phyloP scores from a whole-genome alignment of 257 asterid species.

The Petunia secreta region DNA sequence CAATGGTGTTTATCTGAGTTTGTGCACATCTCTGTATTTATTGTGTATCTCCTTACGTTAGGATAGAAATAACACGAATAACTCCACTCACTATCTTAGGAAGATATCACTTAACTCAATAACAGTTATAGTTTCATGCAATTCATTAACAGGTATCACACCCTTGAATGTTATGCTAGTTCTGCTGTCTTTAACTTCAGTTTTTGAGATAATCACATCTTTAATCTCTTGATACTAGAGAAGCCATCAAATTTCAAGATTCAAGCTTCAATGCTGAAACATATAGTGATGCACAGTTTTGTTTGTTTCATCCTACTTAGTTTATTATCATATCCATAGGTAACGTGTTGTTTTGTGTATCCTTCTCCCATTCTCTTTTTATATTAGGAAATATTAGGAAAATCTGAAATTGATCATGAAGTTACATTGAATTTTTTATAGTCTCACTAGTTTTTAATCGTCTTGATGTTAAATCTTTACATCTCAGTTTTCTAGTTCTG shows the following conservation, averaged over 20 bases:
- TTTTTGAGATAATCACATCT: neutral
- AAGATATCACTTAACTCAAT: no score
- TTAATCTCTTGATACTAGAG: conserved; percentile 16
- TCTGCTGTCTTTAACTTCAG: neutral
- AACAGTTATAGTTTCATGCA: no score
- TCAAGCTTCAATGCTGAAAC: conserved; percentile 7
- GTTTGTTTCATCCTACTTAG: neutral
- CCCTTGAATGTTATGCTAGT: no score
- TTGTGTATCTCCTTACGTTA: no score
- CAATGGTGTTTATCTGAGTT: no score
- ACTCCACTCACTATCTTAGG: no score
- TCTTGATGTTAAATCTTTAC: neutral
- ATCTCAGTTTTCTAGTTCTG: no score
- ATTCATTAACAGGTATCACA: no score
- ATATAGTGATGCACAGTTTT: neutral
- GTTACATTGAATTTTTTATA: neutral
- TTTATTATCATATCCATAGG: neutral
- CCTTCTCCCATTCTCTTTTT: neutral
- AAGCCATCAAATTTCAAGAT: neutral
- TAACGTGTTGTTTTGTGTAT: neutral
- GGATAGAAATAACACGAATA: no score
- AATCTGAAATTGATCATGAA: neutral
- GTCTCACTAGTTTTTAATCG: neutral
- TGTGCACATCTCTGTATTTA: no score
- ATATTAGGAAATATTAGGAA: neutral